Evolutionary conservation across 2,329 filamentous ascomycete genomes (phyloP).

Genomic region (Thelonectria rubi): DNA sequence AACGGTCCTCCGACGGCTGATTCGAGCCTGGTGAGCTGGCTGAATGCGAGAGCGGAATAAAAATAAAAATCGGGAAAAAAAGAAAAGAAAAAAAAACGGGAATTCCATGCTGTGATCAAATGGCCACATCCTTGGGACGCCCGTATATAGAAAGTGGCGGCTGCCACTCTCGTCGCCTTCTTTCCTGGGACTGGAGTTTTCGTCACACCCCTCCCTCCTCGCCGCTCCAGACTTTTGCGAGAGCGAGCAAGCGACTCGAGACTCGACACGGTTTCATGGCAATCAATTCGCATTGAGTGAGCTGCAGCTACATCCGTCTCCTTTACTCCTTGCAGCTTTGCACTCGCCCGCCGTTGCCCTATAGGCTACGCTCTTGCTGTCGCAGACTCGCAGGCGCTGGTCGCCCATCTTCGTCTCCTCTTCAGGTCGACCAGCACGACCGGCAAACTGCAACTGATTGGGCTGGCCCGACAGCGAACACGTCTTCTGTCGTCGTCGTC

Average conservation of each 20-base stretch:
- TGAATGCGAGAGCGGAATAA: not conserved
- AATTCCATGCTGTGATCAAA: not conserved
- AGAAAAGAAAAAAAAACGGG: constrained; percentile 2
- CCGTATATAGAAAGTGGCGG: constrained; percentile 42
- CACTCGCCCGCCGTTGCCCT: not conserved
- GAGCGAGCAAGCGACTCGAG: constrained; percentile 12
- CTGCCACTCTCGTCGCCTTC: constrained; percentile 32
- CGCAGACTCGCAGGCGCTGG: constrained; percentile 10
- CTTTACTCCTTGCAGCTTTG: constrained; percentile 5
- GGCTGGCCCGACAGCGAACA: constrained; percentile 2
- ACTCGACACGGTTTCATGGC: constrained; percentile 28
- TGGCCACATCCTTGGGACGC: not conserved
- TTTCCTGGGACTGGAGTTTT: constrained; percentile 35
- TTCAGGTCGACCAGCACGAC: constrained; percentile 16
- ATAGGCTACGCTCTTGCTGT: constrained; percentile 1
- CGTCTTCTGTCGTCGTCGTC: not conserved
- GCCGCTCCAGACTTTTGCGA: constrained; percentile 26
- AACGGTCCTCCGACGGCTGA: constrained; percentile 28
- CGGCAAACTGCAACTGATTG: not conserved
- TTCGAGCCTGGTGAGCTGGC: constrained; percentile 9
- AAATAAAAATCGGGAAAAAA: not conserved
- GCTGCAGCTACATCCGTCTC: constrained; percentile 16
- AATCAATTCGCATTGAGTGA: not conserved
- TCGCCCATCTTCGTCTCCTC: constrained; percentile 11
- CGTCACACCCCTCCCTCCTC: constrained; percentile 23